phyloP scores from a whole-genome alignment of 2,329 filamentous ascomycete genomes.

The Incumbomyces delicatus region DNA sequence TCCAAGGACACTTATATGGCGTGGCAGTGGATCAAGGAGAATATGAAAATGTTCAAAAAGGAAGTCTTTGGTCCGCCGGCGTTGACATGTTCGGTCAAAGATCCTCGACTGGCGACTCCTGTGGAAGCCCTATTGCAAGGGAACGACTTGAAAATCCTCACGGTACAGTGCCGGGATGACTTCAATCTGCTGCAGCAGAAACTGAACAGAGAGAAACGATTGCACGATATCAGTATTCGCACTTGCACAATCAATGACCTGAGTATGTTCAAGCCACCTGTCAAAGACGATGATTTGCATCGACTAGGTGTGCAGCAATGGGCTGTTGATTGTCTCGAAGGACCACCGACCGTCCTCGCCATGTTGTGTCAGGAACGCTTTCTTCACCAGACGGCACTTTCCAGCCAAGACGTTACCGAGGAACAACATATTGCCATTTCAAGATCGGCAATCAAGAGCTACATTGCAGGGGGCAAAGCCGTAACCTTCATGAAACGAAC shows the following conservation, averaged over 20 bases:
- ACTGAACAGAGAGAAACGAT: conserved; percentile 52
- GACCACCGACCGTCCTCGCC: conserved; percentile 71
- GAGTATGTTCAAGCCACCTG: conserved; percentile 44
- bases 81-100: conserved; percentile 67
- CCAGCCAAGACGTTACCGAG: conserved; percentile 53
- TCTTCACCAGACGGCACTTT: conserved; percentile 60
- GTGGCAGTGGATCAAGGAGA: conserved; percentile 72
- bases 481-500: conserved; percentile 60
- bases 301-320: conserved; percentile 65
- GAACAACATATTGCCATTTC: conserved; percentile 59
- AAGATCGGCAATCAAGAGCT: conserved; percentile 51
- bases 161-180: conserved; percentile 64
- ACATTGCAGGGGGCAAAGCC: conserved; percentile 56
- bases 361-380: conserved; percentile 72
- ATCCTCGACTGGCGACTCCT: conserved; percentile 54
- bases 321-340: conserved; percentile 66
- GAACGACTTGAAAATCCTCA: conserved; percentile 54
- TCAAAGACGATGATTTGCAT: conserved; percentile 47
- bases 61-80: conserved; percentile 73
- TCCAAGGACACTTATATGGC: conserved; percentile 58
- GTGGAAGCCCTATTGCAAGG: conserved; percentile 49
- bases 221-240: conserved; percentile 64
- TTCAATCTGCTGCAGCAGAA: conserved; percentile 61
- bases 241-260: conserved; percentile 34
- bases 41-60: conserved; percentile 60